Evolutionary conservation across 148 eudicot genomes (phyloP), one percentile per base, ranked within the genome.

Genomic region (Limonium bicolor): DNA sequence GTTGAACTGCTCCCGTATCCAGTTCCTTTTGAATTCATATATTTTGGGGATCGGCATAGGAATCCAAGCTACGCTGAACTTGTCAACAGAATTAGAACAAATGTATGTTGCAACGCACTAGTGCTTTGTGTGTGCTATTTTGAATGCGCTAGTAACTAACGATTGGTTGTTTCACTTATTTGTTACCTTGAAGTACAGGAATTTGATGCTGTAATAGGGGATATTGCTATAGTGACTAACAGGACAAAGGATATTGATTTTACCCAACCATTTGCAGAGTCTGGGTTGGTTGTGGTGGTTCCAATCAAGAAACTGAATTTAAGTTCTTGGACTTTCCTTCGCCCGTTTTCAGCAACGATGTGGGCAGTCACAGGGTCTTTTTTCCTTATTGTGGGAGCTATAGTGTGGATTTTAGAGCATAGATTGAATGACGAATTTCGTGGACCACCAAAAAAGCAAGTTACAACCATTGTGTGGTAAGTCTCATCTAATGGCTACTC

Each of bases 201-300:
- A 17, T 78, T 64, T 53, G 84, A 75, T 59, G 94, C 74, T 53
- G 86, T 57, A 19, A 51, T 82, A 9, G 93, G 93, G 9, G 93
- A 82, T 56, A 71, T 82, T 42, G 72, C 86, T 3, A 82, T 82
- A 21, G 61, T 65, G 21, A 74, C 86, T 4, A 43, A 67, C 11
- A 41, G 86, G 10, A 77, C 79, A 29, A 56, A 35, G 46, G 55
- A 65, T 26, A 85, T 26, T 2, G 93, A 82, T 65, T 82, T 77
- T 38, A 66, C 93, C 6, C 85, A 74, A 36, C 93, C 93, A 5
- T 82, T 48, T 61, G 35, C 60, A 0, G 86, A 71, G 36, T 77
- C 93, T 36, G 93, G 93, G 31, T 62, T 82, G 17, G 93, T 74
- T n/a, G 86, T 82, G 2, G 78, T 82, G 35, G 82, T 71, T 17